Base-by-base conservation (phyloP, 176 grass and related monocot genomes). In the Neostapfia colusana region DNA sequence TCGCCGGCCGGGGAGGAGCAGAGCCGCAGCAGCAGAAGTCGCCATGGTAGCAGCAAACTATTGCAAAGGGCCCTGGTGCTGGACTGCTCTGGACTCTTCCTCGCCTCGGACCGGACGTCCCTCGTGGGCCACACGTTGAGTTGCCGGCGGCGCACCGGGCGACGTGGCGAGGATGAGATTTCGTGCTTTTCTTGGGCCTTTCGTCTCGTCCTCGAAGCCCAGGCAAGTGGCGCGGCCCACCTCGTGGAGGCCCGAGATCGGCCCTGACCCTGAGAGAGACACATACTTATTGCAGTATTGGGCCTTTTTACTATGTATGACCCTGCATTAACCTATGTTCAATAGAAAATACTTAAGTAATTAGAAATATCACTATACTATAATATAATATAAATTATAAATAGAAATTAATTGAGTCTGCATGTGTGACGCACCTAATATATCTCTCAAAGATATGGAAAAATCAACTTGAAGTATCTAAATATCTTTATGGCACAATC, bases 31-130 rank as follows among this genome's bases (percentile, higher is more conserved):
- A 2, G 73, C 23, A 9, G 25, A 36, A 13, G 69, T 20, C 69
- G 85, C 80, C 85, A 88, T 88, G 80, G 80, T 79, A 67, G 7
- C 73, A 64, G 31, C 31, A 31, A 31, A 31, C 31, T 13, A 59
- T 20, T 13, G 37, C 43, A 50, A 46, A 71, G 72, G 85, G 48
- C 56, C 65, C 27, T 62, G 27, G 59, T 34, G 59, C 8, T 62
- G 5, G 59, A 62, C 12, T 62, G 59, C 59, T 62, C 26, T 5
- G 14, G 59, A 62, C 25, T 13, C 26, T 16, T 62, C 26, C 26
- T 59, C 24, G 56, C 56, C 11, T 59, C 24, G 56, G 56, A 59
- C 10, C 24, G 24, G 56, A 26, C 8, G 51, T 23, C 7, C 20
- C 20, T 55, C 20, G 51, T 55, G 51, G 51, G 51, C 50, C 50